Conservation (phyloP, 148 eudicot species). For the Rhododendron griersonianum region DNA sequence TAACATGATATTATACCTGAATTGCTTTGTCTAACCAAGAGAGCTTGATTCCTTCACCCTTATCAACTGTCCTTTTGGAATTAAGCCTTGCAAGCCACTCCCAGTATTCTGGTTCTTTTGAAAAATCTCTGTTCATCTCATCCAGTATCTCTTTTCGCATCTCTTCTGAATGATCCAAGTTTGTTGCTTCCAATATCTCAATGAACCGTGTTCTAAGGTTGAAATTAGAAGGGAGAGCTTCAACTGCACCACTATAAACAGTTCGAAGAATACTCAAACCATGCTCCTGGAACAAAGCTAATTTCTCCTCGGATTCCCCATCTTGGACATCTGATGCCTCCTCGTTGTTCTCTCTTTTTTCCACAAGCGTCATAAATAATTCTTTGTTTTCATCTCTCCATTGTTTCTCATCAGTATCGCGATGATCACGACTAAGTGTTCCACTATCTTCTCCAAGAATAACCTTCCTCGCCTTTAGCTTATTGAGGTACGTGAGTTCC, state of each 20-base stretch:
- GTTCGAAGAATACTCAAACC: slow-evolving; percentile 55
- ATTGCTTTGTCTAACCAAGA: slow-evolving; percentile 48
- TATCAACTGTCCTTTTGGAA: slow-evolving; percentile 19
- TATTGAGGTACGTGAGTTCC: slow-evolving; percentile 93
- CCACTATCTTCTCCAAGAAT: slow-evolving; percentile 73
- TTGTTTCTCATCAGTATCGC: slow-evolving; percentile 39
- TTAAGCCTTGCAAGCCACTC: slow-evolving; percentile 70
- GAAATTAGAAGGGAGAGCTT: slow-evolving; percentile 67
- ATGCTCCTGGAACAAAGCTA: slow-evolving; percentile 49
- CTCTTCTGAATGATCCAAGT: slow-evolving; percentile 68
- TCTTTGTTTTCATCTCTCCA: slow-evolving; percentile 86
- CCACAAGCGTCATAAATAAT: slow-evolving; percentile 59
- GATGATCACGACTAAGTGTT: slow-evolving; percentile 35
- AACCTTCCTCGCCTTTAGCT: slow-evolving; percentile 73
- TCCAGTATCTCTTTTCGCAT: slow-evolving; percentile 57
- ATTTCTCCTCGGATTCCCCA: slow-evolving; percentile 39
- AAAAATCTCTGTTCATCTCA: slow-evolving; percentile 75
- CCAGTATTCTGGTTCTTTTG: slow-evolving; percentile 64
- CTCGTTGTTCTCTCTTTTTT: slow-evolving; percentile 27
- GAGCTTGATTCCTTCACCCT: slow-evolving; percentile 24
- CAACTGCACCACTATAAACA: slow-evolving; percentile 59
- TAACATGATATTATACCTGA: slow-evolving; percentile 35
- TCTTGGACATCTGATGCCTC: slow-evolving; percentile 30
- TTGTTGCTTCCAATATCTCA: slow-evolving; percentile 66
- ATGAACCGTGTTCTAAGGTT: slow-evolving; percentile 59